These are phyloP conservation scores for Aristolochia californica DNA, from an alignment of 164 flowering plant genomes.

Conservation along the genomic window DNA sequence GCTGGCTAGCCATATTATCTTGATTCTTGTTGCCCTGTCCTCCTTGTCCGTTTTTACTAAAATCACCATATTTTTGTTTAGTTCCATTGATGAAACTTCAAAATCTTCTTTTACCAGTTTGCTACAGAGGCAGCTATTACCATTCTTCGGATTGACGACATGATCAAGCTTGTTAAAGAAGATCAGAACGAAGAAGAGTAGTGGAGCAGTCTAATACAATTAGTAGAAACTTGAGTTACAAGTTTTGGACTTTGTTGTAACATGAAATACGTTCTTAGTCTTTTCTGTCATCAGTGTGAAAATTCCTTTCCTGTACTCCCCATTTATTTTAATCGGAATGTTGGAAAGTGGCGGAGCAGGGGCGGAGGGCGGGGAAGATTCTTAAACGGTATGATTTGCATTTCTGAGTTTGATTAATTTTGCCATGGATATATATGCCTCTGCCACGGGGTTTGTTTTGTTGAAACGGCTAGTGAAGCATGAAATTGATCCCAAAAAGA, in stretches of 20 bases:
- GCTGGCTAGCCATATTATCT: neutral
- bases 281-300: too few relatives aligned
- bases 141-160: constrained; percentile 92
- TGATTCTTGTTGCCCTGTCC: neutral
- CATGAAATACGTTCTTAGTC: neutral
- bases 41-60: too few relatives aligned
- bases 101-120: constrained; percentile 38
- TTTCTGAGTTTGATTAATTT: too few relatives aligned
- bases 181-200: constrained; percentile 46
- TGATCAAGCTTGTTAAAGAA: constrained; percentile 89
- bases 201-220: neutral
- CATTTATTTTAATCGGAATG: neutral
- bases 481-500: too few relatives aligned
- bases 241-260: neutral
- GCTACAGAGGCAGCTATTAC: constrained; percentile 99
- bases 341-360: too few relatives aligned
- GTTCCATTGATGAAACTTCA: too few relatives aligned
- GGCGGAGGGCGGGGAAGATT: too few relatives aligned
- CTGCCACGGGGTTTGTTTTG: too few relatives aligned
- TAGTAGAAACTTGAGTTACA: neutral
- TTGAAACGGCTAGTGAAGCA: too few relatives aligned
- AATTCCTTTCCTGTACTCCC: neutral
- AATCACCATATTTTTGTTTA: too few relatives aligned
- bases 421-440: too few relatives aligned
- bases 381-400: too few relatives aligned